Evolutionary conservation across 768 basidiomycete genomes (phyloP).

Genomic region (Exidia glandulosa): DNA sequence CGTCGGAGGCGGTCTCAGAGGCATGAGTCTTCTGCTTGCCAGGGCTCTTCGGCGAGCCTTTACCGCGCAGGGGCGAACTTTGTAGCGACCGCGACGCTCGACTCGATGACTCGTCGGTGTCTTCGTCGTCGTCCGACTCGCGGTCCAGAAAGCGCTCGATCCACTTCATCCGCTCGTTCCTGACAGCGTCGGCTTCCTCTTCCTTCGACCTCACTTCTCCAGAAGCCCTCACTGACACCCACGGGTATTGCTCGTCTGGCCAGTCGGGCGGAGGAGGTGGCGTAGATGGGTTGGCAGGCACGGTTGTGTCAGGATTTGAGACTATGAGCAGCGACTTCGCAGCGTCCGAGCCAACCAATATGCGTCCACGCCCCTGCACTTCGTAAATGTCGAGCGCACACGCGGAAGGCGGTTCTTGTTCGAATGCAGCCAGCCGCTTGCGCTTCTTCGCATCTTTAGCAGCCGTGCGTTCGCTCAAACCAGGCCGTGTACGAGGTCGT

Average conservation of each 20-base stretch:
- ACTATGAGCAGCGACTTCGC: conserved; percentile 17
- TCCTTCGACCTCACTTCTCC: conserved; percentile 5
- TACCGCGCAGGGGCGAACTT: background rate
- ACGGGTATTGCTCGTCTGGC: conserved; percentile 72
- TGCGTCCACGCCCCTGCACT: conserved; percentile 57
- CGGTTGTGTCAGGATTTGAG: background rate
- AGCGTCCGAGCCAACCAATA: conserved; percentile 49
- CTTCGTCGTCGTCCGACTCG: conserved; percentile 36
- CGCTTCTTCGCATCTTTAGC: conserved; percentile 61
- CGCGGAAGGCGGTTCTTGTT: conserved; percentile 21
- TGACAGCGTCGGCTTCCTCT: conserved; percentile 39
- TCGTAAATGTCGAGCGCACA: conserved; percentile 38
- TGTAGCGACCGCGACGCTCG: conserved; percentile 26
- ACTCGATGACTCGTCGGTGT: conserved; percentile 7
- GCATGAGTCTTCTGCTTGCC: background rate
- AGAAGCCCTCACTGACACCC: conserved; percentile 42
- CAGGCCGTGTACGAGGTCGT: background rate
- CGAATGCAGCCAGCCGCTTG: conserved; percentile 59
- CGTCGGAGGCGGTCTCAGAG: conserved; percentile 19
- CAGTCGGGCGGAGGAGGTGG: no score
- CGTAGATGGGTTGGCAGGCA: conserved; percentile 24
- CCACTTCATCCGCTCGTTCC: conserved; percentile 49
- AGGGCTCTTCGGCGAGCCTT: background rate
- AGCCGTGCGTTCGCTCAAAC: conserved; percentile 17
- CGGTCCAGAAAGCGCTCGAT: conserved; percentile 66